Conservation (phyloP, 495 filamentous ascomycete species). For the Penicillium paxilli region DNA sequence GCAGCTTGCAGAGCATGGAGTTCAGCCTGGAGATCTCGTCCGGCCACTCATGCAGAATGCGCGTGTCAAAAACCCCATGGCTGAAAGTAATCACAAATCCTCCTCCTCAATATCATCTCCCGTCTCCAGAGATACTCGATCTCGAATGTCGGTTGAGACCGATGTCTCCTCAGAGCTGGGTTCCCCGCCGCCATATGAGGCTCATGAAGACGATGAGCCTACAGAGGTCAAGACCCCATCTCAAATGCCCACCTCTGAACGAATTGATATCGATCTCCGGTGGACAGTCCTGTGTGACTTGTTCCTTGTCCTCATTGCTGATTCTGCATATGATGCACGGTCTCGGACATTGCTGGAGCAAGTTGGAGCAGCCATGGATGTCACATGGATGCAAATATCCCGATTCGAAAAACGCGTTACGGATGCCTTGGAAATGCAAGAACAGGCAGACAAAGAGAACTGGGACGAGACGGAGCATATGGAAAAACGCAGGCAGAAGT, state of each 20-base stretch:
- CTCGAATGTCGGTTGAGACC: conserved; percentile 29
- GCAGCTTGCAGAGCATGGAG: conserved; percentile 89
- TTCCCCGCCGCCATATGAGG: conserved; percentile 71
- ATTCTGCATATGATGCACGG: conserved; percentile 88
- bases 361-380: conserved; percentile 74
- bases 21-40: conserved; percentile 78
- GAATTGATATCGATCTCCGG: conserved; percentile 92
- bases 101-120: conserved; percentile 30
- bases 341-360: conserved; percentile 83
- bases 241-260: conserved; percentile 74
- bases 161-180: conserved; percentile 34
- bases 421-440: conserved; percentile 96
- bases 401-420: conserved; percentile 97
- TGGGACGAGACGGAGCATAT: conserved; percentile 98
- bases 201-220: conserved; percentile 66
- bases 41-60: conserved; percentile 89
- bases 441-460: conserved; percentile 86
- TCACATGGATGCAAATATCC: conserved; percentile 92
- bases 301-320: conserved; percentile 92
- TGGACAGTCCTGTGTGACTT: conserved; percentile 98
- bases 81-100: conserved; percentile 38
- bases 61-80: conserved; percentile 90
- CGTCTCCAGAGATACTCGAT: conserved; percentile 24
- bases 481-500: conserved; percentile 78
- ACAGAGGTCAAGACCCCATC: conserved; percentile 77